Percentiles rank a stretch among this genome's conserved stretches.
Evolutionary conservation across 2,329 filamentous ascomycete genomes (phyloP).

Genomic region (Diaporthe humulicola): DNA sequence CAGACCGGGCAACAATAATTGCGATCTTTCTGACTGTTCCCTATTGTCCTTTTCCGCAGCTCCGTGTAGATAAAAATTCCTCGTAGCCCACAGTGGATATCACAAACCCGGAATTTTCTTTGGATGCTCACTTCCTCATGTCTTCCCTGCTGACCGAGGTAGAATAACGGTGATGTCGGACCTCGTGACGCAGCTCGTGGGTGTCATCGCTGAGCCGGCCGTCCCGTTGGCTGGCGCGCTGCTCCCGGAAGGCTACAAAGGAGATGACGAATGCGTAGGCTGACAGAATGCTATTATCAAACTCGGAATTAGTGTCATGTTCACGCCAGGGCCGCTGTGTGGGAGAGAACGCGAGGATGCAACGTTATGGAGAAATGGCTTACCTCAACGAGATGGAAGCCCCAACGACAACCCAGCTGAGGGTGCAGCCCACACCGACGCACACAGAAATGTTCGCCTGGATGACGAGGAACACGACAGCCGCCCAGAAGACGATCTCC

Average conservation of each 20-base stretch:
- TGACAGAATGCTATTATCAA: not conserved
- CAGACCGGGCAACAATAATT: not conserved
- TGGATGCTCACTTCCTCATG: not conserved
- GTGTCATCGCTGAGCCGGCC: not conserved
- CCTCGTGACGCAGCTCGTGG: not conserved
- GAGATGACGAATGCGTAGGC: conserved; percentile 20
- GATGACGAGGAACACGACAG: conserved; percentile 49
- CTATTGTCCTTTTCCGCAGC: not conserved
- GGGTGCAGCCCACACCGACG: conserved; percentile 39
- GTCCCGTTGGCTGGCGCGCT: not conserved
- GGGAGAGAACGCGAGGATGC: not conserved
- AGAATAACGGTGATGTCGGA: not conserved
- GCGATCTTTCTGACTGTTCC: too few species aligned
- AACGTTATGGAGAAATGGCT: not conserved
- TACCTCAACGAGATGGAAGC: conserved; percentile 38
- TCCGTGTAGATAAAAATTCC: not conserved
- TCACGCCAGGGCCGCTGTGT: not conserved
- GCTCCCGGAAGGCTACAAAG: not conserved
- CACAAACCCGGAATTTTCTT: not conserved
- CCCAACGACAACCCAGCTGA: conserved; percentile 39
- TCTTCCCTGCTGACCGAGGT: conserved; percentile 5
- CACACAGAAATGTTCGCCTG: conserved; percentile 42
- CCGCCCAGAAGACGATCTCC: conserved; percentile 58
- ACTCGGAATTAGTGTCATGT: not conserved
- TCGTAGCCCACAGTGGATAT: not conserved